phyloP scores from a whole-genome alignment of 2,329 filamentous ascomycete genomes.

The Aspergillus proliferans region DNA sequence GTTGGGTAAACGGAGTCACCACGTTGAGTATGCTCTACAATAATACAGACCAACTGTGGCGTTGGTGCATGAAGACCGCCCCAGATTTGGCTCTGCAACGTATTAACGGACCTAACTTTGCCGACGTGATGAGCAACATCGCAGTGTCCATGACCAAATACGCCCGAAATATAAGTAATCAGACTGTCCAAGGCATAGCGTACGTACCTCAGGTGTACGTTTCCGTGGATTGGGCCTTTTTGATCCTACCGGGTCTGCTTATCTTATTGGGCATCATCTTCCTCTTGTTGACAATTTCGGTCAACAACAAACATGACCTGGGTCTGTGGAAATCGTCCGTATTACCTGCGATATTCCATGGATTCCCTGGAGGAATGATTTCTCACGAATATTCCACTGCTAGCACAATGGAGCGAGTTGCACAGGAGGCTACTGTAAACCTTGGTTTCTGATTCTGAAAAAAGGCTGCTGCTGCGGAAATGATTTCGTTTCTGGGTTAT shows the following conservation, averaged over 20 bases:
- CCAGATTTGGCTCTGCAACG: background rate
- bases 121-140: background rate
- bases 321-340: too few relatives aligned
- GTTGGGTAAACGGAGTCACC: too few relatives aligned
- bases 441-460: too few relatives aligned
- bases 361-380: too few relatives aligned
- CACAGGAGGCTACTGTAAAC: too few relatives aligned
- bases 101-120: background rate
- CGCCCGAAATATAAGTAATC: background rate
- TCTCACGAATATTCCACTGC: too few relatives aligned
- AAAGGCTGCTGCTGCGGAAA: too few relatives aligned
- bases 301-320: background rate
- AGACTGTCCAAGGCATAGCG: background rate
- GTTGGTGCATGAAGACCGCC: background rate
- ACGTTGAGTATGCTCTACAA: too few relatives aligned
- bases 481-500: too few relatives aligned
- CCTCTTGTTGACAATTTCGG: background rate
- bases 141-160: conserved; percentile 1
- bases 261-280: background rate
- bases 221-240: conserved; percentile 1
- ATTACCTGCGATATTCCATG: too few relatives aligned
- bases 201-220: background rate
- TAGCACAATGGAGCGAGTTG: too few relatives aligned
- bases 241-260: background rate
- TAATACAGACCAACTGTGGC: background rate